Evolutionary conservation across 768 basidiomycete species (phyloP).

Genomic region (Tephrocybe sp.): DNA sequence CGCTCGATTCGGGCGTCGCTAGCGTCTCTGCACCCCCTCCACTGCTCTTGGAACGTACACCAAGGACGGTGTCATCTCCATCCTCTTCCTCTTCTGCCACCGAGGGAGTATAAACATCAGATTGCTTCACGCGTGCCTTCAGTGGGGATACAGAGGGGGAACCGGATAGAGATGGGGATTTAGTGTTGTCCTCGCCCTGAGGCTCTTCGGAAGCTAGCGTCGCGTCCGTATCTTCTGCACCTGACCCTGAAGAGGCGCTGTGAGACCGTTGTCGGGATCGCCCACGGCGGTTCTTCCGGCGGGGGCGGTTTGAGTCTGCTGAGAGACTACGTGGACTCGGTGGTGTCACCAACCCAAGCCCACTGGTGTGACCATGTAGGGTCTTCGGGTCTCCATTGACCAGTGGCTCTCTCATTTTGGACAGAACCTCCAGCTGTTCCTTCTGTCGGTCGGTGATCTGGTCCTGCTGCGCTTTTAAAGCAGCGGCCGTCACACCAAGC

Average conservation of each 20-base stretch:
- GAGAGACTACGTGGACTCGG: constrained; percentile 73
- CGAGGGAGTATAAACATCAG: constrained; percentile 18
- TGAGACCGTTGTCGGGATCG: constrained; percentile 18
- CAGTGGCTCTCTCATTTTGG: constrained; percentile 2
- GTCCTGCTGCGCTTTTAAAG: constrained; percentile 15
- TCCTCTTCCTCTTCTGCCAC: constrained; percentile 24
- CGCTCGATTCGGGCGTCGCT: constrained; percentile 28
- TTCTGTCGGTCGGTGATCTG: constrained; percentile 20
- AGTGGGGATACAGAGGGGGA: not conserved
- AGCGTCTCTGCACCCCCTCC: constrained; percentile 19
- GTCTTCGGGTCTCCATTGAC: constrained; percentile 37
- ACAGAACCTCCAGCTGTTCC: constrained; percentile 16
- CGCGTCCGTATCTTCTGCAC: constrained; percentile 23
- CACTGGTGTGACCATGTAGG: constrained; percentile 15
- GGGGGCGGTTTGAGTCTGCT: constrained; percentile 55
- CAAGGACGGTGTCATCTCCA: constrained; percentile 22
- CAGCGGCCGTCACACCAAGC: constrained; percentile 27
- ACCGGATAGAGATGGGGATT: not conserved
- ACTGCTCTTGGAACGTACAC: constrained; percentile 15
- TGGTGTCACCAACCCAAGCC: constrained; percentile 48
- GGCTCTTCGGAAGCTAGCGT: constrained; percentile 34
- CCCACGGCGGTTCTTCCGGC: constrained; percentile 32
- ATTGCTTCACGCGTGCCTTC: constrained; percentile 11
- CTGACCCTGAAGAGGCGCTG: constrained; percentile 17
- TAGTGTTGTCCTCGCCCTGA: constrained; percentile 16